Base-by-base conservation (phyloP, 345 rosid species). In the Eucalyptus melliodora region DNA sequence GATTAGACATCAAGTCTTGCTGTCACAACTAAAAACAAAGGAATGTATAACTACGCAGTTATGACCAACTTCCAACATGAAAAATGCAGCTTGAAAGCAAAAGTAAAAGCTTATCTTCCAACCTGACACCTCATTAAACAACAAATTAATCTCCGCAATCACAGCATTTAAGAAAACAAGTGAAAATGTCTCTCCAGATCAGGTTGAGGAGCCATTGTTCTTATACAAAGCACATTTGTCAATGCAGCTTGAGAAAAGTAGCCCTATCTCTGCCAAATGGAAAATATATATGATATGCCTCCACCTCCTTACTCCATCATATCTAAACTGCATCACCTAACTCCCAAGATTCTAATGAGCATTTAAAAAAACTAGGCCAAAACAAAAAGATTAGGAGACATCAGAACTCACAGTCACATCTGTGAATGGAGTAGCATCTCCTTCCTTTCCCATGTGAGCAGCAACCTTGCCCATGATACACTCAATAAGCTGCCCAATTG, bases 381-480 rank as follows among this genome's bases (percentile, higher is more conserved):
- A 40, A 77, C 30, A 77, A 77, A 77, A 40, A 77, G 83, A 77
- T 37, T 53, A 50, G 27, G 88, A 86, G 47, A 50, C 87, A 86
- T 47, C 47, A 90, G 11, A 62, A 93, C 95, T 94, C 91, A 98
- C 99, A 88, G 99, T 98, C 91, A 98, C 99, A 93, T 98, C 99
- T 6, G 99, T 98, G 90, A 98, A 98, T 47, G 99, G 99, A 90
- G 99, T 98, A 1, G 98, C 99, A 88, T 98, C 99, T 85, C 99
- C 99, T 93, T 98, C 99, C 94, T 97, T 97, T 86, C 99, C 99
- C 99, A 97, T 97, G 92, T 97, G 99, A 88, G 99, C 99, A 26
- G 99, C 99, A 91, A 97, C 99, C 94, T 98, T 97, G 86, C 99
- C 99, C 99, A 96, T 98, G 90, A 98, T 96, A 91, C 99, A 98